Percentiles rank a stretch among this genome's conserved stretches.
Evolutionary conservation across 2,329 filamentous ascomycete genomes (phyloP).

Genomic region (Clarireedia homoeocarpa): DNA sequence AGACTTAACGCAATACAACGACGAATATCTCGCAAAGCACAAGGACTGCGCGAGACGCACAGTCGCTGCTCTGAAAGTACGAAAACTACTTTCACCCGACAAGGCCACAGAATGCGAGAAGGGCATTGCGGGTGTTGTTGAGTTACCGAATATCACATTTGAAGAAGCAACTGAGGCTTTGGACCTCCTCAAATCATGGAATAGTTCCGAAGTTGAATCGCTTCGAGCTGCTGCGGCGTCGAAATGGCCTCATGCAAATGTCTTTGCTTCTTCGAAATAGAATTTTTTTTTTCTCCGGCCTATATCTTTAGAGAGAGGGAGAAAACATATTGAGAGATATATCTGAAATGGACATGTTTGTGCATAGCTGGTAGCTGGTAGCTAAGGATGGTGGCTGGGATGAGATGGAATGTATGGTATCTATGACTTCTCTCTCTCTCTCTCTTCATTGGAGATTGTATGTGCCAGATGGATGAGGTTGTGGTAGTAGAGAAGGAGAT

Average conservation of each 20-base stretch:
- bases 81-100: constrained; percentile 49
- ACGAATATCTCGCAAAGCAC: constrained; percentile 56
- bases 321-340: not conserved
- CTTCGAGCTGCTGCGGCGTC: constrained; percentile 42
- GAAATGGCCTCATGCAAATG: constrained; percentile 34
- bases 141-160: constrained; percentile 41
- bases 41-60: constrained; percentile 54
- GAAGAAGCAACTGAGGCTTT: constrained; percentile 50
- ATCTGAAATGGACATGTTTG: not conserved
- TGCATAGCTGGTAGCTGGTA: too few species aligned
- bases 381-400: too few species aligned
- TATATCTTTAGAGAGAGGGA: not conserved
- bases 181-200: constrained; percentile 41
- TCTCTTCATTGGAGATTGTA: too few species aligned
- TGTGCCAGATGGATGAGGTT: too few species aligned
- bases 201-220: constrained; percentile 38
- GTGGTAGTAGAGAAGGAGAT: too few species aligned
- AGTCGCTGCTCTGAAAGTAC: constrained; percentile 54
- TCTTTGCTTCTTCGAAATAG: constrained; percentile 12
- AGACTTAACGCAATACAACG: constrained; percentile 57
- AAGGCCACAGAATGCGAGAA: constrained; percentile 51
- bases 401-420: too few species aligned
- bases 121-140: constrained; percentile 52
- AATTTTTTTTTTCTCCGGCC: too few species aligned
- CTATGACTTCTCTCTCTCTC: too few species aligned